These are phyloP conservation scores for Chlorencoelia australis DNA, from an alignment of 2,329 filamentous ascomycete species.

Conservation along the genomic window DNA sequence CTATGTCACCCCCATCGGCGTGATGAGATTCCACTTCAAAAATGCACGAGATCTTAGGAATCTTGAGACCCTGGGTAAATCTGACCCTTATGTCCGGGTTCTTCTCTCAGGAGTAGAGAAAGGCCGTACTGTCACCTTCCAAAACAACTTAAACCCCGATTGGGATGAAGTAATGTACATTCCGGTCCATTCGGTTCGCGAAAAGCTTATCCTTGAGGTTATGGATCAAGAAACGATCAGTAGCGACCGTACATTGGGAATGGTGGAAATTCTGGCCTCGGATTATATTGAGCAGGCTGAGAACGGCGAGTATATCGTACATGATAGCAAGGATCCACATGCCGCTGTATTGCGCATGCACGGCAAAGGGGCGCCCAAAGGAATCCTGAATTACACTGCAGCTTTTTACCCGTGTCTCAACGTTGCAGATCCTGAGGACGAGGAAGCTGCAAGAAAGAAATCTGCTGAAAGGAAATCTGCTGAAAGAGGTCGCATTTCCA, in stretches of 20 bases:
- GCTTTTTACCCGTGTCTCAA: slow-evolving; percentile 88
- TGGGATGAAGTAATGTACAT: slow-evolving; percentile 96
- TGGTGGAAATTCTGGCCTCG: slow-evolving; percentile 63
- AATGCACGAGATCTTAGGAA: slow-evolving; percentile 77
- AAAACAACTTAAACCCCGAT: slow-evolving; percentile 89
- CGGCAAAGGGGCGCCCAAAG: slow-evolving; percentile 65
- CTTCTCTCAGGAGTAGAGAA: slow-evolving; percentile 85
- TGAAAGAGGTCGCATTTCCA: slow-evolving; percentile 18
- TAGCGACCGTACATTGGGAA: slow-evolving; percentile 79
- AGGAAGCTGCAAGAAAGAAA: slow-evolving; percentile 35
- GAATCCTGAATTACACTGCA: slow-evolving; percentile 69
- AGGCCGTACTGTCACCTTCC: slow-evolving; percentile 85
- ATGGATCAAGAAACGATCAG: slow-evolving; percentile 94
- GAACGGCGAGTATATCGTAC: slow-evolving; percentile 67
- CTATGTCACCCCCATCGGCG: slow-evolving; percentile 87
- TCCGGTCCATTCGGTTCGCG: slow-evolving; percentile 73
- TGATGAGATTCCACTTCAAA: slow-evolving; percentile 89
- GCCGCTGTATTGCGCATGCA: slow-evolving; percentile 64
- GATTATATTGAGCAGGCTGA: slow-evolving; percentile 75
- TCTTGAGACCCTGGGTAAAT: slow-evolving; percentile 91
- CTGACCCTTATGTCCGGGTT: slow-evolving; percentile 86
- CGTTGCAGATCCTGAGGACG: slow-evolving; percentile 80
- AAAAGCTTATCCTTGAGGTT: slow-evolving; percentile 80
- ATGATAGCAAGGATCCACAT: slow-evolving; percentile 63
- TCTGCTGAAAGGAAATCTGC: slow-evolving; percentile 16